phyloP scores from a whole-genome alignment of 352 stramenopile genomes.

The Halophytophthora polymorphica region DNA sequence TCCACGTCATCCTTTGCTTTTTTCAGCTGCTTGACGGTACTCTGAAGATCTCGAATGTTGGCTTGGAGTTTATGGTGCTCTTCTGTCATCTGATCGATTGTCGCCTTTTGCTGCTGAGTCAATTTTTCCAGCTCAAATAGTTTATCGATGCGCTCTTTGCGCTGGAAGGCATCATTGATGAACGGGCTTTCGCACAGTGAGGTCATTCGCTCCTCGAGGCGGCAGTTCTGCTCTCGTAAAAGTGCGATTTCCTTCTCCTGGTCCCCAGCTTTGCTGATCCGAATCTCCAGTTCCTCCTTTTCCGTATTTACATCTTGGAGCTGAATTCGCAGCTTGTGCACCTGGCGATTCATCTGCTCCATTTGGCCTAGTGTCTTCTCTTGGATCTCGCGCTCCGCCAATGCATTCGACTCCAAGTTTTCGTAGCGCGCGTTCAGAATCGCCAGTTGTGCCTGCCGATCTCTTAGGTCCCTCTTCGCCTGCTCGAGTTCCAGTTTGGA shows the following conservation, averaged over 20 bases:
- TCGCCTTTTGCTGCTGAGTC: conserved; percentile 70
- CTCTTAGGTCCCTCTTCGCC: conserved; percentile 70
- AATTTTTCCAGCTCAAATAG: conserved; percentile 84
- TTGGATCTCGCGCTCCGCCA: conserved; percentile 86
- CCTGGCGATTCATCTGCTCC: conserved; percentile 90
- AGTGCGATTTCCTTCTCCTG: conserved; percentile 77
- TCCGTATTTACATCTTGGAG: conserved; percentile 76
- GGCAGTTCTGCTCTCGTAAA: conserved; percentile 78
- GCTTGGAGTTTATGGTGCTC: conserved; percentile 82
- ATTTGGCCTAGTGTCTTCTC: conserved; percentile 85
- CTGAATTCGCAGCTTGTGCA: conserved; percentile 85
- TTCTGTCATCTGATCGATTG: conserved; percentile 64
- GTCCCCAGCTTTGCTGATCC: conserved; percentile 58
- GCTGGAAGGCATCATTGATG: conserved; percentile 90
- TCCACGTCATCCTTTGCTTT: conserved; percentile 68
- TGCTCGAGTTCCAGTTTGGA: conserved; percentile 44
- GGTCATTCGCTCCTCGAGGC: conserved; percentile 89
- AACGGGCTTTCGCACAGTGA: conserved; percentile 91
- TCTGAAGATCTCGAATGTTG: conserved; percentile 80
- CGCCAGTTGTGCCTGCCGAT: conserved; percentile 76
- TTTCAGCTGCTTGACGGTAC: conserved; percentile 78
- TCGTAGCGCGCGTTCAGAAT: conserved; percentile 89
- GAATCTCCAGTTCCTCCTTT: conserved; percentile 75
- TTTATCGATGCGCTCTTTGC: conserved; percentile 83
- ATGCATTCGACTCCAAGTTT: conserved; percentile 79